Evolutionary conservation across 2,329 filamentous ascomycete genomes (phyloP).

Genomic region (Diplocarpon mali): DNA sequence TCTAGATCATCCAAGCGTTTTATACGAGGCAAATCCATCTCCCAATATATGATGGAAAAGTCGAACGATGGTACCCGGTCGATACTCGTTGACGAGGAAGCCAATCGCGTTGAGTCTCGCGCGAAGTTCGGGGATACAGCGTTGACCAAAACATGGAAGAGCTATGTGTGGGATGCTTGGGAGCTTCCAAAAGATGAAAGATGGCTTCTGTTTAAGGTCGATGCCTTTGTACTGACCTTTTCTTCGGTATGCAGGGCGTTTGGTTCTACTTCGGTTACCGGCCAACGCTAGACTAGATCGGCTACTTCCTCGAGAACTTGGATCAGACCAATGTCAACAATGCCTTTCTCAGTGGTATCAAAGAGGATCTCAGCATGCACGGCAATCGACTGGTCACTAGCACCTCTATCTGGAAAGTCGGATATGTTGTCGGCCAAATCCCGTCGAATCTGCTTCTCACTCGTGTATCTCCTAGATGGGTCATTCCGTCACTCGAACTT

Average conservation of each 20-base stretch:
- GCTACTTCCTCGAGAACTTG: conserved; percentile 33
- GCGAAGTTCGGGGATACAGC: conserved; percentile 15
- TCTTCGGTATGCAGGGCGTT: conserved; percentile 25
- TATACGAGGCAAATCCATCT: too few species aligned
- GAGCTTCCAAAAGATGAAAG: conserved; percentile 37
- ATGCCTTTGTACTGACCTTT: conserved; percentile 37
- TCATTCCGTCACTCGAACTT: conserved; percentile 23
- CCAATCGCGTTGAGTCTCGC: conserved; percentile 3
- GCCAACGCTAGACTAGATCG: conserved; percentile 12
- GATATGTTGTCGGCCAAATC: conserved; percentile 40
- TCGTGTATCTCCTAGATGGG: conserved; percentile 29
- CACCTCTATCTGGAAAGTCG: conserved; percentile 40
- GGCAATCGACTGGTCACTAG: conserved; percentile 40
- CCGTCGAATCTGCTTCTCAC: conserved; percentile 41
- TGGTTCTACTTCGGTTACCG: too few species aligned
- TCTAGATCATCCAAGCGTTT: too few species aligned
- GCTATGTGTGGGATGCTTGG: conserved; percentile 35
- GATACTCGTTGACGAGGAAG: conserved; percentile 7
- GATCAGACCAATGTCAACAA: conserved; percentile 26
- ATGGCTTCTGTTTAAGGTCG: conserved; percentile 37
- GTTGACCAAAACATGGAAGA: conserved; percentile 27
- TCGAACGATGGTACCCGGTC: too few species aligned
- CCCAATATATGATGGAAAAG: too few species aligned
- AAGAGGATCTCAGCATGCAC: conserved; percentile 35
- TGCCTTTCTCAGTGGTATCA: conserved; percentile 31